These are phyloP conservation scores for Primulina eburnea DNA, from an alignment of 257 asterid genomes.

Conservation along the genomic window DNA sequence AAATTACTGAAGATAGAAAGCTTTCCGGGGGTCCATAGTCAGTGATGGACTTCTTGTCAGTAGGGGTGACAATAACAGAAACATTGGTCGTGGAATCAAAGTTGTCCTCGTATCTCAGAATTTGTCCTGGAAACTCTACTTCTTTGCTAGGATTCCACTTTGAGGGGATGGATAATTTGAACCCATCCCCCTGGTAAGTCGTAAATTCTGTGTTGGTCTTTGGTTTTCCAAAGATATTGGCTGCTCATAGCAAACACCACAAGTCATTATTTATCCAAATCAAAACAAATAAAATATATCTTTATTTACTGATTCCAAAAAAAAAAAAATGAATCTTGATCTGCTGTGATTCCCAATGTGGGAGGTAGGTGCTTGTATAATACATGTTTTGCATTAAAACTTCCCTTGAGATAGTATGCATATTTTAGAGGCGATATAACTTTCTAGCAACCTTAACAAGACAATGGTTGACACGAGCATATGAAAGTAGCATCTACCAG, in stretches of 20 bases:
- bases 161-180: constrained; percentile 53
- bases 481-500: constrained; percentile 39
- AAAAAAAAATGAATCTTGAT: background rate
- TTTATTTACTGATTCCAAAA: too few species aligned
- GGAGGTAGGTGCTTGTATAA: too few species aligned
- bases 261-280: too few species aligned
- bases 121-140: constrained; percentile 69
- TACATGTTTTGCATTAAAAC: background rate
- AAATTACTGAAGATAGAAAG: constrained; percentile 41
- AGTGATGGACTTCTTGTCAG: constrained; percentile 50
- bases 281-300: too few species aligned
- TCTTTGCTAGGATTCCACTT: constrained; percentile 84
- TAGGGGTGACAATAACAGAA: constrained; percentile 33
- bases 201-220: constrained; percentile 64
- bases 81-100: constrained; percentile 39
- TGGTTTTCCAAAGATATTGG: constrained; percentile 77
- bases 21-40: constrained; percentile 48
- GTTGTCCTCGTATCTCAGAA: constrained; percentile 57
- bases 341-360: background rate
- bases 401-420: too few species aligned
- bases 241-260: constrained; percentile 35
- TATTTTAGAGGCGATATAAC: too few species aligned
- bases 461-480: background rate
- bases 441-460: background rate
- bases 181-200: constrained; percentile 50